Evolutionary conservation across 495 filamentous ascomycete genomes (phyloP).

Genomic region (Hyaloscypha variabilis): DNA sequence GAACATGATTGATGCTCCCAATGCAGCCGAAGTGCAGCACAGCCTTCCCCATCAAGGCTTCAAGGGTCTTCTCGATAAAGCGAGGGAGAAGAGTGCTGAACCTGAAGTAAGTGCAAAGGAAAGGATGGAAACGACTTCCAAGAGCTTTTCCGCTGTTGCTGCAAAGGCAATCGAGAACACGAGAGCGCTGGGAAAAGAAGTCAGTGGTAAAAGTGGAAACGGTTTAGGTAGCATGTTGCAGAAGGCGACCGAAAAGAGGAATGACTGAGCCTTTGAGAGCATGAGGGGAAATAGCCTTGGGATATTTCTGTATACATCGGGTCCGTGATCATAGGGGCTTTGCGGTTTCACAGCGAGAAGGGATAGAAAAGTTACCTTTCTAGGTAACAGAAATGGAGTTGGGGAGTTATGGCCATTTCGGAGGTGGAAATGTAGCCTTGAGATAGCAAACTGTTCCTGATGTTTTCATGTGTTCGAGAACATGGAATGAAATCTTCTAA

Average conservation of each 20-base stretch:
- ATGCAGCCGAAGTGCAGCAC: neutral
- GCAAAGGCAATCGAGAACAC: constrained; percentile 25
- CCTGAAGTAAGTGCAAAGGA: neutral
- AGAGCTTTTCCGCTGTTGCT: constrained; percentile 25
- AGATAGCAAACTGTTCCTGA: neutral
- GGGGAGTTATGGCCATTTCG: neutral
- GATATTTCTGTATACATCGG: neutral
- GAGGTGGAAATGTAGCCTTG: neutral
- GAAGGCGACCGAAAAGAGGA: constrained; percentile 17
- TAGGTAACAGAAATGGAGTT: neutral
- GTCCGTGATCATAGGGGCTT: neutral
- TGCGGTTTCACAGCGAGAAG: neutral
- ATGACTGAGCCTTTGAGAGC: neutral
- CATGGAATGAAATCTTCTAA: neutral
- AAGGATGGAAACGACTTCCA: neutral
- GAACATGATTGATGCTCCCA: constrained; percentile 26
- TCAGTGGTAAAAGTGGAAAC: constrained; percentile 16
- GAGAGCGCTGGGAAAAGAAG: constrained; percentile 15
- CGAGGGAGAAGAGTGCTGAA: constrained; percentile 21
- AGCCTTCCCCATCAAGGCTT: constrained; percentile 23
- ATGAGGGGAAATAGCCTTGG: neutral
- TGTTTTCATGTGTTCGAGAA: neutral
- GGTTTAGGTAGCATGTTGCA: constrained; percentile 17
- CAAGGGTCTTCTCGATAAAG: constrained; percentile 27
- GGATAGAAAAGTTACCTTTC: neutral